Evolutionary conservation across 1,139 yeast genomes (phyloP).

Genomic region (Candida albicans): DNA sequence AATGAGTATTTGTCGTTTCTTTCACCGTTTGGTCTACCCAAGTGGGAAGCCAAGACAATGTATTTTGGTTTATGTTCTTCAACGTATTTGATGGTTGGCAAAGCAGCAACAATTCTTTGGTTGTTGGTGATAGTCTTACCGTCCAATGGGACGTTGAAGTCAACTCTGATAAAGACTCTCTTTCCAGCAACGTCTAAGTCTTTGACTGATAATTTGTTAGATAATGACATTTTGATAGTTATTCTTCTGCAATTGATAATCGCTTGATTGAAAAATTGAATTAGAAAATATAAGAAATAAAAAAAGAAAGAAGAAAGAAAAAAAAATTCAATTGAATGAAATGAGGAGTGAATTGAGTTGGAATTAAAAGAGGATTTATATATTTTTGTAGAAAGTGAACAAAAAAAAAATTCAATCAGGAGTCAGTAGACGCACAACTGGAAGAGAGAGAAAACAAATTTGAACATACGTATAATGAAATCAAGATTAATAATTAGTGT

Average conservation of each 20-base stretch:
- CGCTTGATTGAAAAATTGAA: conserved; percentile 1
- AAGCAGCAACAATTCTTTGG: conserved; percentile 97
- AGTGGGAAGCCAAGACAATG: conserved; percentile 88
- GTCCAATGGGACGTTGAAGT: conserved; percentile 96
- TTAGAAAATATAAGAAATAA: conserved; percentile 1
- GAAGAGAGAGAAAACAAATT: not conserved
- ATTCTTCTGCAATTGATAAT: conserved; percentile 10
- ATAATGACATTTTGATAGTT: conserved; percentile 67
- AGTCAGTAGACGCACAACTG: conserved; percentile 3
- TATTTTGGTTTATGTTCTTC: conserved; percentile 86
- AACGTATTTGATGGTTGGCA: conserved; percentile 94
- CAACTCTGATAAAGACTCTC: conserved; percentile 95
- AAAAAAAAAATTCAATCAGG: not conserved
- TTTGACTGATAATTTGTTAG: conserved; percentile 86
- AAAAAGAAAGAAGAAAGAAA: conserved; percentile 3
- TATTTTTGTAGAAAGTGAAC: not conserved
- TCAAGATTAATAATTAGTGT: not conserved
- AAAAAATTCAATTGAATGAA: not conserved
- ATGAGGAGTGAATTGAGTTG: not conserved
- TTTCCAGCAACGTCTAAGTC: conserved; percentile 84
- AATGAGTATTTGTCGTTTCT: conserved; percentile 78
- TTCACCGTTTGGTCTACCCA: conserved; percentile 98
- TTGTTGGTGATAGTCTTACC: conserved; percentile 96
- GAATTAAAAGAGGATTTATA: conserved; percentile 1
- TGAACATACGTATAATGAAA: no score